These are phyloP conservation scores for Fusarium sp. DNA, from an alignment of 2,329 filamentous ascomycete genomes.

Conservation along the genomic window DNA sequence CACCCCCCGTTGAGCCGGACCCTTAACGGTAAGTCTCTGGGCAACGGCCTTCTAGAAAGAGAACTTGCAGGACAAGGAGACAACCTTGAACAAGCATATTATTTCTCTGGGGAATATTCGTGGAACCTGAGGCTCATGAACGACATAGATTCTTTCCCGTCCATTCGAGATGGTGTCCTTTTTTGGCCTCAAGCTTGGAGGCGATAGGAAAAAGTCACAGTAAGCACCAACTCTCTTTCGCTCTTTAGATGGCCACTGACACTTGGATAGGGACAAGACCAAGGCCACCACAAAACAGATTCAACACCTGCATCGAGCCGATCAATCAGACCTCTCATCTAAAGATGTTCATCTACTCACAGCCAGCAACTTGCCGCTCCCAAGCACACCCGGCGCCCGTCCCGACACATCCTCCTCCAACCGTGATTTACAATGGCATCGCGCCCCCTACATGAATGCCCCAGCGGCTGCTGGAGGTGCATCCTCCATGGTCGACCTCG, in stretches of 20 bases:
- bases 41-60: constrained; percentile 34
- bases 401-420: constrained; percentile 56
- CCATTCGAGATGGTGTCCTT: constrained; percentile 65
- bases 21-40: constrained; percentile 32
- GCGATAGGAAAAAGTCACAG: constrained; percentile 68
- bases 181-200: constrained; percentile 67
- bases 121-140: constrained; percentile 26
- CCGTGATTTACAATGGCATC: constrained; percentile 41
- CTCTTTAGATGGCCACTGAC: constrained; percentile 2
- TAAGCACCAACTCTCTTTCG: constrained; percentile 36
- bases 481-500: constrained; percentile 60
- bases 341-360: constrained; percentile 49
- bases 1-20: constrained; percentile 30
- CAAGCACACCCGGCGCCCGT: constrained; percentile 49
- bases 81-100: background rate
- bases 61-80: constrained; percentile 21
- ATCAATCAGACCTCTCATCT: constrained; percentile 1
- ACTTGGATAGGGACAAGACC: constrained; percentile 36
- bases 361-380: constrained; percentile 50
- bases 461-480: constrained; percentile 45
- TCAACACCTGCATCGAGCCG: constrained; percentile 21
- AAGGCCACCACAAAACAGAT: constrained; percentile 28
- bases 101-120: background rate
- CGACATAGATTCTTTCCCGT: constrained; percentile 2
- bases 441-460: constrained; percentile 50